phyloP scores from a whole-genome alignment of 495 filamentous ascomycete genomes.

The Parathielavia appendiculata region DNA sequence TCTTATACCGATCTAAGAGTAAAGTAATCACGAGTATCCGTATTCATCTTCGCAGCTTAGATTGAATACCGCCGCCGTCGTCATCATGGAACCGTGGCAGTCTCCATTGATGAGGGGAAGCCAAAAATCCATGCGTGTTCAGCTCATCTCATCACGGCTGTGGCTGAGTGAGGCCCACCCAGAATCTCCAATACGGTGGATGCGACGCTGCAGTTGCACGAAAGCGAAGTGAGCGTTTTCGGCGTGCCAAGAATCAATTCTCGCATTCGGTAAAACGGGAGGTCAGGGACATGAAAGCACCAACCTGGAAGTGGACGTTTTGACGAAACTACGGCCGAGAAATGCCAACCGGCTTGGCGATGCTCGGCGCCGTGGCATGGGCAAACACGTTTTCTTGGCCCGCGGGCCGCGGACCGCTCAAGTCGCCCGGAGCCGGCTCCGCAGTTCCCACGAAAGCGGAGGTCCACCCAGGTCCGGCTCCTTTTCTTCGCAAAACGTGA shows the following conservation, averaged over 20 bases:
- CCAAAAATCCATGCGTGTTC: not conserved
- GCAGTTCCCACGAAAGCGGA: not conserved
- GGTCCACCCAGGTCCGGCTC: not conserved
- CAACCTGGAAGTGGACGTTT: too few species aligned
- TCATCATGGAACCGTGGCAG: not conserved
- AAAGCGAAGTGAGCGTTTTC: not conserved
- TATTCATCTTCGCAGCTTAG: too few species aligned
- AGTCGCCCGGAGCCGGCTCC: constrained; percentile 2
- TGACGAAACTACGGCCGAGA: not conserved
- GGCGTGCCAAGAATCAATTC: not conserved
- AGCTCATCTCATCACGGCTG: constrained; percentile 1
- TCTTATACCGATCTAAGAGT: too few species aligned
- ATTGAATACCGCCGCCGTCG: too few species aligned
- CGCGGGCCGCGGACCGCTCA: not conserved
- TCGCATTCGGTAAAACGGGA: not conserved
- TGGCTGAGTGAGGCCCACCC: not conserved
- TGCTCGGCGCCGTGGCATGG: constrained; percentile 1
- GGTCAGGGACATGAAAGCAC: too few species aligned
- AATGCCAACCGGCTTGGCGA: constrained; percentile 4
- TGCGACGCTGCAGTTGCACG: not conserved
- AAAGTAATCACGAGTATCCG: too few species aligned
- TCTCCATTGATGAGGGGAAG: not conserved
- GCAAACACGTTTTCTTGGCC: not conserved
- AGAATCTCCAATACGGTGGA: not conserved
- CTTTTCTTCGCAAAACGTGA: not conserved